Evolutionary conservation across 352 stramenopile species (phyloP).

Genomic region (Thraustochytrium sp.): DNA sequence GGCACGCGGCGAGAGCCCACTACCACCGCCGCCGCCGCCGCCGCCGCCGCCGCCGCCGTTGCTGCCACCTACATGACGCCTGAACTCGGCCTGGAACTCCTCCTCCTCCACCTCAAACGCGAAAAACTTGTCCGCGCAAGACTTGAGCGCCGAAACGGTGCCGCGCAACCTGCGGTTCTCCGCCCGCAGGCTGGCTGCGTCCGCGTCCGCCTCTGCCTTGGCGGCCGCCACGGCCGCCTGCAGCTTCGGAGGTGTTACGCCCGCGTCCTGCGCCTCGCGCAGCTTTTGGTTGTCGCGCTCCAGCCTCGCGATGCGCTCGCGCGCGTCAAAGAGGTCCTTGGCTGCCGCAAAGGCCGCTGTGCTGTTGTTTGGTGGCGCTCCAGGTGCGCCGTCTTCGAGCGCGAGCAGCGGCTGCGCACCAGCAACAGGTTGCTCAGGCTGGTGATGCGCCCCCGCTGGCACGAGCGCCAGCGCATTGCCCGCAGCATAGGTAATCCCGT

Average conservation of each 20-base stretch:
- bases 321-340: slow-evolving; percentile 39
- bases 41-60: background rate
- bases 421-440: background rate
- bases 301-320: slow-evolving; percentile 65
- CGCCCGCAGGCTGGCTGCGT: background rate
- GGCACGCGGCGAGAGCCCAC: background rate
- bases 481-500: slow-evolving; percentile 31
- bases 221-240: slow-evolving; percentile 18
- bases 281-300: slow-evolving; percentile 61
- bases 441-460: background rate
- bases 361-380: no score
- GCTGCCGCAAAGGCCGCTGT: background rate
- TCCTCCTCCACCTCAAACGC: slow-evolving; percentile 88
- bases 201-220: background rate
- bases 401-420: no score
- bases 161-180: background rate
- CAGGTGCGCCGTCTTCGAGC: no score
- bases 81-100: slow-evolving; percentile 62
- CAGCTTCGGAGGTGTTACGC: background rate
- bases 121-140: slow-evolving; percentile 63
- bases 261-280: slow-evolving; percentile 58
- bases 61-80: background rate
- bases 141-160: background rate
- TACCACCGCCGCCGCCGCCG: background rate
- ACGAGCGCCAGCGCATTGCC: background rate